Evolutionary conservation across 1,139 yeast species (phyloP), one percentile per base, ranked within the genome.

Genomic region (Scheffersomyces lignicola): DNA sequence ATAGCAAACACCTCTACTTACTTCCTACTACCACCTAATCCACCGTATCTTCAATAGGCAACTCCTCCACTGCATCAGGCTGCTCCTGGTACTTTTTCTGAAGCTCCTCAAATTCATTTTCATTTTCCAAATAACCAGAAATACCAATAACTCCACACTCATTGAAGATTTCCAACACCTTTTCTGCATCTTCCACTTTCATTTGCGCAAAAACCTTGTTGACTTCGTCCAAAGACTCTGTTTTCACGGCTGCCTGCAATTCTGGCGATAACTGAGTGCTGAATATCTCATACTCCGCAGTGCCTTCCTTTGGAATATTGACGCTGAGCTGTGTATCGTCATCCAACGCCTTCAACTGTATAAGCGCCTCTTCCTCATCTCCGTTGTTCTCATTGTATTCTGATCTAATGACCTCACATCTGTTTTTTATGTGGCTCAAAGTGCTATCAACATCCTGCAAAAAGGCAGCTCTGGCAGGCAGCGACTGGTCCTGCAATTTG

Each of bases 291-390:
- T 76, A 80, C 32, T 79, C 85, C 35, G 70, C 69, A 3, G 81
- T 70, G 6, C 62, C 60, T 39, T 69, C 65, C 44, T 69, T 64
- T 3, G 98, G 98, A 13, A 89, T 66, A 37, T 72, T 75, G 12
- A 92, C 90, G 34, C 78, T 69, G 33, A 92, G 70, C 57, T 85
- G 82, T 1, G 92, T 77, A 41, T 80, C 76, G 23, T 94, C 96
- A 60, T 92, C 97, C 35, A 90, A 76, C 0, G 96, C 80, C 51
- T 87, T 85, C 51, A 92, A 69, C 60, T 92, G 97, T 46, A 92
- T 89, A 45, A 80, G 78, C 35, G 85, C 94, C 45, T 81, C 92
- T 17, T 78, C 87, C 33, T 76, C 86, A 13, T 76, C 86, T 31
- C 73, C 86, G 3, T 38, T 53, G 25, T 55, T 56, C 40, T 64